Evolutionary conservation across 768 basidiomycete species (phyloP), one percentile per base, ranked within the genome.

Genomic region (Strobilomyces dryophilus): DNA sequence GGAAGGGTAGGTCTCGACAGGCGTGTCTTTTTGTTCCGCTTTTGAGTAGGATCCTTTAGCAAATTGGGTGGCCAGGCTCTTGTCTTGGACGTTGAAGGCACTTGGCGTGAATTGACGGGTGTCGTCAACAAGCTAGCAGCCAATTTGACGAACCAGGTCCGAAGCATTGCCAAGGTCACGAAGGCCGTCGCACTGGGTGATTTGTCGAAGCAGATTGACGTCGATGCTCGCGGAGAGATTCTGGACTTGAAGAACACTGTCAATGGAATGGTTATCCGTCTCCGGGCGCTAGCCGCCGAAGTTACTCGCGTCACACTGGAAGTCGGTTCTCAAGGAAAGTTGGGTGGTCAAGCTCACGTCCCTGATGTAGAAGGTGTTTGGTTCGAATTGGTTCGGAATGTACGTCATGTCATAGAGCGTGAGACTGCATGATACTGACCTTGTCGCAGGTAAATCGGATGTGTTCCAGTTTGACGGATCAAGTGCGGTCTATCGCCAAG

Each of bases 291-390:
- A 21, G 87, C 89, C 12, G 83, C 85, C 3, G 89, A 92, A 71
- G 89, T 92, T 50, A 92, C 89, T 6, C 77, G 89, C 40, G 89
- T 92, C 53, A 89, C 89, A 8, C 71, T 87, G 45, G 89, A 92
- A 73, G 90, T 93, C 66, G 91, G 89, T 61, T 87, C 83, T 56
- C 87, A 93, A 73, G 92, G 92, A 15, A 90, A 90, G 73, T 74
- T 95, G 51, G 92, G 92, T 54, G 91, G 91, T 42, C 89, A 93
- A 68, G 92, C 91, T 1, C 76, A 84, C 49, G 92, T 95, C 10
- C 86, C 89, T 24, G 89, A 92, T 57, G 91, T 93, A 21, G 87
- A 93, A 65, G 92, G 92, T n/a, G 85, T 89, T n/a, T 89, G 89
- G 89, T 81, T 84, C 56, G 85, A 92, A 65, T 73, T 90, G 69